Conservation (phyloP, 331 rosid genomes). For the Malus hybrid region DNA sequence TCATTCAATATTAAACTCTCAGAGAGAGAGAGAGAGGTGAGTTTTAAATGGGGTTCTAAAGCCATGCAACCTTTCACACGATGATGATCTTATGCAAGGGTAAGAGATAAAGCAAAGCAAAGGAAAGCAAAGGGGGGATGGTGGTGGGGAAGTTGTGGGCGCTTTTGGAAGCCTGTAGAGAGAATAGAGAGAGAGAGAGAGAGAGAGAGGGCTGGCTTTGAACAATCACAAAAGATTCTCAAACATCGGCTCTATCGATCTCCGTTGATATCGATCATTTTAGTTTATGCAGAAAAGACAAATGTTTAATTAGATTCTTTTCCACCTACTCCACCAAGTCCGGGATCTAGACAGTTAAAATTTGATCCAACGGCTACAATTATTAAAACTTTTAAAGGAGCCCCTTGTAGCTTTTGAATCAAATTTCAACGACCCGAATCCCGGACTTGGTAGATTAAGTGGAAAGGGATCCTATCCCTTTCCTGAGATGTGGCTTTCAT, state of each 20-base stretch:
- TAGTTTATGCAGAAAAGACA: slow-evolving; percentile 31
- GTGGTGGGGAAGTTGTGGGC: slow-evolving; percentile 11
- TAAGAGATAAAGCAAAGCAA: background rate
- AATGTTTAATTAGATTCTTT: slow-evolving; percentile 10
- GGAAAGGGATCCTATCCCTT: no score
- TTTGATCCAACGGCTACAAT: no score
- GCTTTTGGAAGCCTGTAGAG: slow-evolving; percentile 22
- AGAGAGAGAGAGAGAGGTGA: no score
- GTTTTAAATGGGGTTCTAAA: slow-evolving; percentile 31
- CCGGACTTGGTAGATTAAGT: no score
- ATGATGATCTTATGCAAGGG: slow-evolving; percentile 25
- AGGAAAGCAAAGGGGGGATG: slow-evolving; percentile 16
- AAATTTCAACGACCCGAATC: no score
- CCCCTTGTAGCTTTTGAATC: no score
- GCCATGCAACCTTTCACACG: slow-evolving; percentile 82
- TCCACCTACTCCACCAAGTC: no score
- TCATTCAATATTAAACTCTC: slow-evolving; percentile 7
- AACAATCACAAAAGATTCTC: slow-evolving; percentile 14
- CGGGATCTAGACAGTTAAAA: no score
- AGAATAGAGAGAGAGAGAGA: no score
- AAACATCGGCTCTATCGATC: slow-evolving; percentile 12
- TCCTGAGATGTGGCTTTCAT: slow-evolving; percentile 14
- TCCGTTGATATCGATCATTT: background rate
- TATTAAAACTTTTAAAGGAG: no score
- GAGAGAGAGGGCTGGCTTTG: background rate